Percentiles rank a stretch among this genome's conserved stretches.
Evolutionary conservation across 73 alveolate genomes (phyloP).

Genomic region (Diophrys appendiculata): DNA sequence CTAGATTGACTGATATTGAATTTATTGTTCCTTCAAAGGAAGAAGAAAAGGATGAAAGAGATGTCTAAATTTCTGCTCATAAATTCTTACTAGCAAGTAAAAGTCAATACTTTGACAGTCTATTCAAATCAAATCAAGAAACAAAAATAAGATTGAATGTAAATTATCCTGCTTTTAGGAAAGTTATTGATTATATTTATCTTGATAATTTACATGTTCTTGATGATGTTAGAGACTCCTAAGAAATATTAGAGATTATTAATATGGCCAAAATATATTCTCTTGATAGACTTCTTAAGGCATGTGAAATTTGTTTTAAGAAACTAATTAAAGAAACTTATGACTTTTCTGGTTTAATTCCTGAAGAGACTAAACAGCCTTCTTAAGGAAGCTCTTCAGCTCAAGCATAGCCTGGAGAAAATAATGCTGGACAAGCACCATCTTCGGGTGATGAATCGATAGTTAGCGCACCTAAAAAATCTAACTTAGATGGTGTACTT

Average conservation of each 20-base stretch:
- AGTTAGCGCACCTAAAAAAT: no score
- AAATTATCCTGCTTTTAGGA: conserved; percentile 40
- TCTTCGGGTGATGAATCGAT: no score
- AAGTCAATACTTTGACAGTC: no score
- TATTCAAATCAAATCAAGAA: no score
- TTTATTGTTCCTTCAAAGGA: conserved; percentile 16
- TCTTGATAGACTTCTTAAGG: conserved; percentile 31
- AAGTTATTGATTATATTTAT: conserved; percentile 63
- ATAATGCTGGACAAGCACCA: no score
- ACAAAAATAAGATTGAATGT: background rate
- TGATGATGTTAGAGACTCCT: conserved; percentile 33
- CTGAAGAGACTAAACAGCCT: conserved; percentile 1
- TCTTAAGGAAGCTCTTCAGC: background rate
- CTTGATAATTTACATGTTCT: conserved; percentile 58
- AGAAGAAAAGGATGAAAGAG: background rate
- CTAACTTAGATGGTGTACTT: conserved; percentile 50
- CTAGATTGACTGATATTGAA: conserved; percentile 51
- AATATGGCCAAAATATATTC: conserved; percentile 47
- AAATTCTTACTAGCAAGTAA: conserved; percentile 38
- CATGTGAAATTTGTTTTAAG: conserved; percentile 52
- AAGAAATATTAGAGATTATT: conserved; percentile 53
- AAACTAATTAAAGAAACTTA: conserved; percentile 39
- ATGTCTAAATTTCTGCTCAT: conserved; percentile 15
- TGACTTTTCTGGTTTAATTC: conserved; percentile 32
- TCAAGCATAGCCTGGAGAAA: no score